A percentile compares a stretch with the other conserved stretches of the same genome.
Evolutionary conservation across 768 basidiomycete genomes (phyloP).

Genomic region (Russula brevipes): DNA sequence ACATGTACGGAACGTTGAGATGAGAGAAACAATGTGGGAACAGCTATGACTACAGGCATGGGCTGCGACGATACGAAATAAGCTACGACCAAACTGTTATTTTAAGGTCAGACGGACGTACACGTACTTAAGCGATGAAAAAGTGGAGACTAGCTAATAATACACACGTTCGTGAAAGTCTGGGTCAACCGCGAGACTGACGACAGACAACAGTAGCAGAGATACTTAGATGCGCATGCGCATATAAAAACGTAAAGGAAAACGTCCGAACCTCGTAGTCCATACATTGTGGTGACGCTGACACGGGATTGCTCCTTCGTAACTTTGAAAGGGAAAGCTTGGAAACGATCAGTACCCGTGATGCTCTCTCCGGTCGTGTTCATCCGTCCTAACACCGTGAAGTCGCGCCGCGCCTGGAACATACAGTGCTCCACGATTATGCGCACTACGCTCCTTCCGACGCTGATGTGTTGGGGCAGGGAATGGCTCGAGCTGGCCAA

Average conservation of each 20-base stretch:
- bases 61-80: not conserved
- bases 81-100: slow-evolving; percentile 4
- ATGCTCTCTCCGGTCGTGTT: slow-evolving; percentile 9
- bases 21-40: not conserved
- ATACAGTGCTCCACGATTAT: slow-evolving; percentile 69
- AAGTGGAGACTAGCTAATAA: slow-evolving; percentile 1
- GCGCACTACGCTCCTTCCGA: slow-evolving; percentile 77
- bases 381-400: slow-evolving; percentile 12
- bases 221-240: slow-evolving; percentile 22
- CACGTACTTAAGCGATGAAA: not conserved
- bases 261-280: slow-evolving; percentile 9
- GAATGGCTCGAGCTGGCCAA: slow-evolving; percentile 76
- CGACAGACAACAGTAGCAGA: slow-evolving; percentile 7
- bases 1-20: not conserved
- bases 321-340: not conserved
- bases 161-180: slow-evolving; percentile 14
- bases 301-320: not conserved
- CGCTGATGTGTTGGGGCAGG: slow-evolving; percentile 76
- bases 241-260: slow-evolving; percentile 8
- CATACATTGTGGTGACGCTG: not conserved
- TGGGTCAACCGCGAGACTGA: slow-evolving; percentile 4
- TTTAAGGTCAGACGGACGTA: not conserved
- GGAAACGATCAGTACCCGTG: not conserved
- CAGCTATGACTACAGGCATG: slow-evolving; percentile 13
- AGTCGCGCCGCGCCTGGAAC: slow-evolving; percentile 32